These are phyloP conservation scores for Fusarium sp. DNA, from an alignment of 2,329 filamentous ascomycete species.

Conservation along the genomic window DNA sequence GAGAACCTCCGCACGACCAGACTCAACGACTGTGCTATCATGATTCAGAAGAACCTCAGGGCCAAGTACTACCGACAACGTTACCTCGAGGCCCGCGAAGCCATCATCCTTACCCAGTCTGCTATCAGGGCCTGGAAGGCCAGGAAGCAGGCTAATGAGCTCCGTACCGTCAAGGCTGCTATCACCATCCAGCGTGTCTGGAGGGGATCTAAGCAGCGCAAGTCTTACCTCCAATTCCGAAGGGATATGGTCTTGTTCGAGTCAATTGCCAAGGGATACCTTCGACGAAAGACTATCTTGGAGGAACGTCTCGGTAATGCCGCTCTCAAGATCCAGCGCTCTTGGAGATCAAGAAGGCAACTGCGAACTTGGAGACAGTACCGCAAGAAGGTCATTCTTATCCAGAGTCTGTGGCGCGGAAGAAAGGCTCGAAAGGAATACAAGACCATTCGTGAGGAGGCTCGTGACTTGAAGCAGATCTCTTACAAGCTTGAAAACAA, in stretches of 20 bases:
- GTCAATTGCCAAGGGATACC: slow-evolving; percentile 89
- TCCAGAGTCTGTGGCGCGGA: slow-evolving; percentile 94
- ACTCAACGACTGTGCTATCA: slow-evolving; percentile 91
- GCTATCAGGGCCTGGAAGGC: slow-evolving; percentile 82
- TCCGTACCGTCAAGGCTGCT: slow-evolving; percentile 85
- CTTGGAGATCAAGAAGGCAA: slow-evolving; percentile 85
- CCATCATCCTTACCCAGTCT: slow-evolving; percentile 85
- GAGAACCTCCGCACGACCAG: slow-evolving; percentile 92
- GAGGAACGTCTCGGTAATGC: slow-evolving; percentile 94
- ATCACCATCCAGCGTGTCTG: slow-evolving; percentile 96
- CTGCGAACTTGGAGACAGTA: slow-evolving; percentile 87
- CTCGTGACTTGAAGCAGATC: slow-evolving; percentile 98
- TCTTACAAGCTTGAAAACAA: slow-evolving; percentile 99
- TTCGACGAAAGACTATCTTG: slow-evolving; percentile 91
- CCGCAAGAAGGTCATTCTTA: slow-evolving; percentile 86
- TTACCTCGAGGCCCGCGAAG: slow-evolving; percentile 86
- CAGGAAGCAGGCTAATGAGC: slow-evolving; percentile 80
- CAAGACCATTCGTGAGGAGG: slow-evolving; percentile 93
- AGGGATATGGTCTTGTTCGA: slow-evolving; percentile 89
- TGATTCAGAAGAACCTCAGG: slow-evolving; percentile 98
- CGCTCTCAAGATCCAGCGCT: slow-evolving; percentile 88
- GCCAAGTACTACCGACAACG: slow-evolving; percentile 95
- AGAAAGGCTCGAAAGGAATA: slow-evolving; percentile 83
- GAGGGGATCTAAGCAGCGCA: slow-evolving; percentile 91
- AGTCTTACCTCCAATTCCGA: slow-evolving; percentile 80